phyloP scores from a whole-genome alignment of 2,329 filamentous ascomycete species.

The Pseudogymnoascus sp. region DNA sequence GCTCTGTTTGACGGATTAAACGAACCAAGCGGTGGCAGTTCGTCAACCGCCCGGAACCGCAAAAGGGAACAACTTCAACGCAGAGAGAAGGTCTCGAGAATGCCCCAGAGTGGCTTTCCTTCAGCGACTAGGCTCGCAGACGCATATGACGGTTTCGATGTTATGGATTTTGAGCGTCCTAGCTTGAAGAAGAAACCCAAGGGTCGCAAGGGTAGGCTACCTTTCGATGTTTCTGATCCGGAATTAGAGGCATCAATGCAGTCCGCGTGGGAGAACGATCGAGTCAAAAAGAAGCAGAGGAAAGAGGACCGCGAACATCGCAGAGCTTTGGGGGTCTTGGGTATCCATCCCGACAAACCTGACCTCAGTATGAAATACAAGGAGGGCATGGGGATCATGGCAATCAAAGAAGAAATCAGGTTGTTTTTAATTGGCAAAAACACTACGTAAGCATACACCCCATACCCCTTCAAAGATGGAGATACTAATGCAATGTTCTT shows the following conservation, averaged over 20 bases:
- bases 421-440: constrained; percentile 58
- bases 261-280: constrained; percentile 56
- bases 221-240: constrained; percentile 52
- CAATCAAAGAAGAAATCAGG: constrained; percentile 65
- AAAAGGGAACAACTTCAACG: constrained; percentile 8
- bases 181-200: constrained; percentile 59
- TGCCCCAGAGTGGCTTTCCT: constrained; percentile 37
- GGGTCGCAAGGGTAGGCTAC: constrained; percentile 46
- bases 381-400: constrained; percentile 60
- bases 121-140: constrained; percentile 47
- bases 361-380: constrained; percentile 63
- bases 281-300: constrained; percentile 60
- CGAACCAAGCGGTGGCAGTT: constrained; percentile 18
- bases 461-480: constrained; percentile 15
- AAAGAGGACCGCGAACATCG: constrained; percentile 64
- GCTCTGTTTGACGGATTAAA: constrained; percentile 45
- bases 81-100: constrained; percentile 20
- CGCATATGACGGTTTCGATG: constrained; percentile 60
- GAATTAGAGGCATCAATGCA: constrained; percentile 56
- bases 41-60: not conserved
- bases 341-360: constrained; percentile 35
- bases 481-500: constrained; percentile 9
- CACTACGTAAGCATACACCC: constrained; percentile 45
- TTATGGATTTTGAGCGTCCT: constrained; percentile 74
- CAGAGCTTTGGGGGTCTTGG: constrained; percentile 56